Conservation (phyloP, 768 basidiomycete species). For the Amanita brunnescens region DNA sequence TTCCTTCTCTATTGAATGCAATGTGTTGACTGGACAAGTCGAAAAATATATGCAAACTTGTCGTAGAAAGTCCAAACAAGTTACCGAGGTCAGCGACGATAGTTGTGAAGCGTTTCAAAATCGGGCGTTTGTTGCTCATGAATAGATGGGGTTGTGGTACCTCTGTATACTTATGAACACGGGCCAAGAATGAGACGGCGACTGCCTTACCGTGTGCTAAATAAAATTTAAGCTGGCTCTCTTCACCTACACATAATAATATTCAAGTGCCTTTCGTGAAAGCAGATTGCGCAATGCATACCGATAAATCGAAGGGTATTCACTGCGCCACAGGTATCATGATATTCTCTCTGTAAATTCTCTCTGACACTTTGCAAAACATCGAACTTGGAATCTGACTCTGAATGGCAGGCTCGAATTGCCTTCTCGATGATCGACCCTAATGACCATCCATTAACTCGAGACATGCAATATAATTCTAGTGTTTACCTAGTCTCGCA, state of each 20-base stretch:
- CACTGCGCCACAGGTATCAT: slow-evolving; percentile 61
- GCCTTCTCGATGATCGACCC: slow-evolving; percentile 60
- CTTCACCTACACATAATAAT: slow-evolving; percentile 35
- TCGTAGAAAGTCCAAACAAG: slow-evolving; percentile 66
- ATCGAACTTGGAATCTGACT: slow-evolving; percentile 52
- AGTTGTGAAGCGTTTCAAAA: slow-evolving; percentile 64
- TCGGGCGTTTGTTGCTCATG: slow-evolving; percentile 42
- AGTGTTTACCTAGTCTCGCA: neutral
- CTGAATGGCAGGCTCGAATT: slow-evolving; percentile 62
- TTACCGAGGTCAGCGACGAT: slow-evolving; percentile 56
- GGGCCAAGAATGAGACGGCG: neutral
- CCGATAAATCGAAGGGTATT: slow-evolving; percentile 58
- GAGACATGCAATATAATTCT: neutral
- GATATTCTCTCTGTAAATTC: slow-evolving; percentile 73
- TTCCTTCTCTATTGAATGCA: slow-evolving; percentile 88
- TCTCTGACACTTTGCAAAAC: slow-evolving; percentile 68
- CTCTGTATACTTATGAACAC: slow-evolving; percentile 33
- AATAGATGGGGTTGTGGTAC: slow-evolving; percentile 42
- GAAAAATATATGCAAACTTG: slow-evolving; percentile 80
- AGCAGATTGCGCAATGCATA: slow-evolving; percentile 17
- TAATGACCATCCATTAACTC: neutral
- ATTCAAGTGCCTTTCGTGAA: neutral
- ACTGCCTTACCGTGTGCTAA: slow-evolving; percentile 44
- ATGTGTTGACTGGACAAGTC: slow-evolving; percentile 75
- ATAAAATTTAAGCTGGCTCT: slow-evolving; percentile 56